Evolutionary conservation across 2,329 filamentous ascomycete species (phyloP).

Genomic region (Venturia carpophila): DNA sequence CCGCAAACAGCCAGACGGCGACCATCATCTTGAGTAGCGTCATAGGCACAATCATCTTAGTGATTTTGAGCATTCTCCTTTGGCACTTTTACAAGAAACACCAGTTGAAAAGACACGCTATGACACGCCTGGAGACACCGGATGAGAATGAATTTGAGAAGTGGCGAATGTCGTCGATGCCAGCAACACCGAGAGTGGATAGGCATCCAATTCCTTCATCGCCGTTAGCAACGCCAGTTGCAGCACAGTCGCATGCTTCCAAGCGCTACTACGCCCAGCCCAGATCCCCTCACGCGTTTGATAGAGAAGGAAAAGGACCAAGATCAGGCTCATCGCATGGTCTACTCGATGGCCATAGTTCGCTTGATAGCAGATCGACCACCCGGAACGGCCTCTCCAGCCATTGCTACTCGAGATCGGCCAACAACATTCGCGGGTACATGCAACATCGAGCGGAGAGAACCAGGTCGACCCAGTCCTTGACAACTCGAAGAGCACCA

Average conservation of each 20-base stretch:
- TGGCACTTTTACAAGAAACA: slow-evolving; percentile 8
- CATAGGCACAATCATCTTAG: not conserved
- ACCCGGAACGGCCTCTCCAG: not conserved
- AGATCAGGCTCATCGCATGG: not conserved
- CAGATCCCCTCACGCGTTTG: not conserved
- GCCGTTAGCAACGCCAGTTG: not conserved
- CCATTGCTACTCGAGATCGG: slow-evolving; percentile 5
- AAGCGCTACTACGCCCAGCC: not conserved
- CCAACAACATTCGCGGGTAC: not conserved
- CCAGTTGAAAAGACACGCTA: not conserved
- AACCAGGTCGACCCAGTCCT: not conserved
- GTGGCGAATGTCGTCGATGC: slow-evolving; percentile 2
- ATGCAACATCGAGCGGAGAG: slow-evolving; percentile 10
- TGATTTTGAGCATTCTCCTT: not conserved
- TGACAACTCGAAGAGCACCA: not conserved
- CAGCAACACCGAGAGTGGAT: not conserved
- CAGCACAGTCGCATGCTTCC: slow-evolving; percentile 1
- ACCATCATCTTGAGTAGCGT: slow-evolving; percentile 2
- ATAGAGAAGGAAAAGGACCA: not conserved
- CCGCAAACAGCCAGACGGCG: not conserved
- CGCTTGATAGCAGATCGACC: not conserved
- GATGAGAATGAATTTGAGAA: slow-evolving; percentile 8
- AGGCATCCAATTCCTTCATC: not conserved
- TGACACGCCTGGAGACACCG: slow-evolving; percentile 3
- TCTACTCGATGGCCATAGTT: not conserved